Evolutionary conservation across 805 yeast genomes (phyloP), one percentile per base, ranked within the genome.

Genomic region (Scheffersomyces lignosus): DNA sequence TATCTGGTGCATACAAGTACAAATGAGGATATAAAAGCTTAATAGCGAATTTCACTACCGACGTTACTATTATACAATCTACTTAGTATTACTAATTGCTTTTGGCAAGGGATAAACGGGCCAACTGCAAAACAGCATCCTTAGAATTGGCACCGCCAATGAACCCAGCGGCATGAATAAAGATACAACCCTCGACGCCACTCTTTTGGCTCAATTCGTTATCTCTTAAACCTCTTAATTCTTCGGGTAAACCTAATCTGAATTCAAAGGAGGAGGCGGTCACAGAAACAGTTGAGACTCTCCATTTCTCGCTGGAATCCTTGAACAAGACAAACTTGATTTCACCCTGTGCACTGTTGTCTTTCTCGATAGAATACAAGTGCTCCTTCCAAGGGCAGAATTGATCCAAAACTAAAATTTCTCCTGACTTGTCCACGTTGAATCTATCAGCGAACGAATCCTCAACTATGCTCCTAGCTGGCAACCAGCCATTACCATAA

Each of bases 331-430:
- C 95, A 58, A 87, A 91, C 40, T 84, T 67, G 31, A 81, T 78
- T 38, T 71, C 66, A 18, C 81, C 83, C 46, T 67, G 70, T 15
- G 76, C 72, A 17, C 66, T 64, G 47, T 75, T 64, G 40, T 75
- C 82, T 47, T 70, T 74, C 62, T 93, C 96, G 40, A 87, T 70
- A 14, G 71, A 68, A 58, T 79, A 87, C 33, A 91, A 70, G 59
- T 93, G 98, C 56, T 88, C 96, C 60, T 89, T 90, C 99, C 99
- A 93, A 31, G 96, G 96, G 36, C 87, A 85, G 58, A 84, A 87
- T 43, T 76, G 75, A n/a, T 77, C 80, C 43, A 93, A 72, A 3
- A 86, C 73, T 8, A 93, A 51, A 29, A 91, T 81, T 44, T 82
- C 78, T 27, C 96, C 96, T 16, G 83, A 73, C 37, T 63, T 44